A percentile compares a stretch with the other conserved stretches of the same genome.
These are phyloP conservation scores for Penicillium tannophilum DNA, from an alignment of 495 filamentous ascomycete genomes.

Conservation along the genomic window DNA sequence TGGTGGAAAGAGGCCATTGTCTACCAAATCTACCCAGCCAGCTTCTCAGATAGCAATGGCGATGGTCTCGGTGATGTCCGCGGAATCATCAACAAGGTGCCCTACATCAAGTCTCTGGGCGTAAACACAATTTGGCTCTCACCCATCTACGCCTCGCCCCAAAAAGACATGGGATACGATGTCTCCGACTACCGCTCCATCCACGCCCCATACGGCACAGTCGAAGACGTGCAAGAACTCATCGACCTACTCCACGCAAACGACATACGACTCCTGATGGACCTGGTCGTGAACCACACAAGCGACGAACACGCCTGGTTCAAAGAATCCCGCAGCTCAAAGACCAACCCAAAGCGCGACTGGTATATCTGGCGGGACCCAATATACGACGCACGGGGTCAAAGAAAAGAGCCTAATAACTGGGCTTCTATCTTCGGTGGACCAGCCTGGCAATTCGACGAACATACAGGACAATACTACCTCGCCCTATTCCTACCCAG, in stretches of 20 bases:
- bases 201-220: conserved; percentile 55
- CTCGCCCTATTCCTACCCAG: conserved; percentile 51
- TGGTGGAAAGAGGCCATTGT: conserved; percentile 46
- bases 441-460: conserved; percentile 56
- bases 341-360: conserved; percentile 50
- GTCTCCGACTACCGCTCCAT: conserved; percentile 62
- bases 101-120: conserved; percentile 54
- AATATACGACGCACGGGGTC: conserved; percentile 46
- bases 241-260: conserved; percentile 50
- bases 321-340: conserved; percentile 50
- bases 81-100: conserved; percentile 59
- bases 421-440: conserved; percentile 54
- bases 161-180: conserved; percentile 57
- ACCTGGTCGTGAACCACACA: conserved; percentile 63
- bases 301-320: conserved; percentile 61
- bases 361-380: conserved; percentile 64
- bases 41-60: conserved; percentile 41
- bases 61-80: conserved; percentile 58
- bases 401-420: conserved; percentile 57
- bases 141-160: conserved; percentile 45
- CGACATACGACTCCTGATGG: conserved; percentile 57
- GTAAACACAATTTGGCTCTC: conserved; percentile 41
- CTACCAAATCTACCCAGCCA: conserved; percentile 46
- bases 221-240: conserved; percentile 56
- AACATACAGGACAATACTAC: conserved; percentile 54